phyloP scores from a whole-genome alignment of 2,329 filamentous ascomycete genomes.

The Aureobasidium sp. region DNA sequence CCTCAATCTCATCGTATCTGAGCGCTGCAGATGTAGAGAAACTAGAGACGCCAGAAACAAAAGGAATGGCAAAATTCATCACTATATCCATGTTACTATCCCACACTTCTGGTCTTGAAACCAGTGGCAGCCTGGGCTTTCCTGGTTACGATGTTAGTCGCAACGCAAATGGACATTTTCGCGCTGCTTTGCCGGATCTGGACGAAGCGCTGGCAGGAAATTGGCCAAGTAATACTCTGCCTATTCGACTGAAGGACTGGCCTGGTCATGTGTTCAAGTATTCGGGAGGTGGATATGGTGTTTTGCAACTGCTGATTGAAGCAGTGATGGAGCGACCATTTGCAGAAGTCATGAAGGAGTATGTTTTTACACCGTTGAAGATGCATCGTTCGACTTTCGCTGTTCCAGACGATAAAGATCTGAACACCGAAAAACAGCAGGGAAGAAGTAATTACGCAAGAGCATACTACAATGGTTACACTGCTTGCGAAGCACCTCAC shows the following conservation, averaged over 20 bases:
- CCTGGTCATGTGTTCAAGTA: constrained; percentile 22
- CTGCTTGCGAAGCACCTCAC: not conserved
- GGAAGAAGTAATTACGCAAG: constrained; percentile 19
- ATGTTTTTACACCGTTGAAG: constrained; percentile 20
- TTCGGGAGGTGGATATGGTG: constrained; percentile 23
- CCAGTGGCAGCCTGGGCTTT: constrained; percentile 19
- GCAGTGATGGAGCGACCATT: constrained; percentile 17
- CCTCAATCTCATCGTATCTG: constrained; percentile 18
- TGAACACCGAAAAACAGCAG: not conserved
- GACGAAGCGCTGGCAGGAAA: constrained; percentile 19
- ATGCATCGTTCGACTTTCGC: constrained; percentile 22
- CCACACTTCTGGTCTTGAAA: constrained; percentile 23
- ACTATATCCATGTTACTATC: constrained; percentile 22
- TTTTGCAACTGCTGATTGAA: constrained; percentile 23
- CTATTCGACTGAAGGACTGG: constrained; percentile 20
- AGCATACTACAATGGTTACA: constrained; percentile 20
- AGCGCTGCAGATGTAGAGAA: constrained; percentile 1
- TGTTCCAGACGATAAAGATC: constrained; percentile 12
- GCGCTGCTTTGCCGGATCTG: not conserved
- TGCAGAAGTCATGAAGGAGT: constrained; percentile 20
- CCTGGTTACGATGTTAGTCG: constrained; percentile 20
- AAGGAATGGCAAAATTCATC: constrained; percentile 19
- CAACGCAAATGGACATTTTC: constrained; percentile 7
- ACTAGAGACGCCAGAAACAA: constrained; percentile 17
- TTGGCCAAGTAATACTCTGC: constrained; percentile 20